Percentiles rank a stretch among this genome's conserved stretches.
phyloP scores from a whole-genome alignment of 2,329 filamentous ascomycete species.

The Thermothelomyces thermophilus region DNA sequence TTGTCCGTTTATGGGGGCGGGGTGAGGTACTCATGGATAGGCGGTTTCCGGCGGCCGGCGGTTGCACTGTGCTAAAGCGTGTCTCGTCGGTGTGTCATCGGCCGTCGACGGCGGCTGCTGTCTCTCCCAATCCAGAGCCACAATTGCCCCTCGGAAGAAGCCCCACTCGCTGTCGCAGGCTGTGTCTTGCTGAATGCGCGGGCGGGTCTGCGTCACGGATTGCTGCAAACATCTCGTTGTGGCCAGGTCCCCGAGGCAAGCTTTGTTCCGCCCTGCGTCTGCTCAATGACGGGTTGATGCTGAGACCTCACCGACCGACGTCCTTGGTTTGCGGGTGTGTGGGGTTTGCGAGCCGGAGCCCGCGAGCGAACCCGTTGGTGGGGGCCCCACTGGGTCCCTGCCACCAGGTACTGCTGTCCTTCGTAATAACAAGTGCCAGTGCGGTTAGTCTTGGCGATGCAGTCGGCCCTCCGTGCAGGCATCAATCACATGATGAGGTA shows the following conservation, averaged over 20 bases:
- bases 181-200: conserved; percentile 4
- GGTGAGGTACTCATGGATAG: conserved; percentile 22
- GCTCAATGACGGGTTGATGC: neutral
- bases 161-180: neutral
- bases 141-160: neutral
- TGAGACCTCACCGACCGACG: neutral
- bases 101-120: neutral
- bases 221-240: conserved; percentile 14
- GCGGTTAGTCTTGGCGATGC: too few species aligned
- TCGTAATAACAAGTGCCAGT: too few species aligned
- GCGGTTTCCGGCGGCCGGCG: neutral
- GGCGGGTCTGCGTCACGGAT: conserved; percentile 5
- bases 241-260: neutral
- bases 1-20: conserved; percentile 23
- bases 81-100: conserved; percentile 20
- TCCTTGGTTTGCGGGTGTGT: too few species aligned
- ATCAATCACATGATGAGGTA: too few species aligned
- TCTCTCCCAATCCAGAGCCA: neutral
- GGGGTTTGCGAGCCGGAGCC: too few species aligned
- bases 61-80: conserved; percentile 2
- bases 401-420: too few species aligned
- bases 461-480: too few species aligned
- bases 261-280: neutral
- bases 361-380: too few species aligned
- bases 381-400: too few species aligned